Evolutionary conservation across 441 rosid species (phyloP).

Genomic region (Pelargonium citronellum): DNA sequence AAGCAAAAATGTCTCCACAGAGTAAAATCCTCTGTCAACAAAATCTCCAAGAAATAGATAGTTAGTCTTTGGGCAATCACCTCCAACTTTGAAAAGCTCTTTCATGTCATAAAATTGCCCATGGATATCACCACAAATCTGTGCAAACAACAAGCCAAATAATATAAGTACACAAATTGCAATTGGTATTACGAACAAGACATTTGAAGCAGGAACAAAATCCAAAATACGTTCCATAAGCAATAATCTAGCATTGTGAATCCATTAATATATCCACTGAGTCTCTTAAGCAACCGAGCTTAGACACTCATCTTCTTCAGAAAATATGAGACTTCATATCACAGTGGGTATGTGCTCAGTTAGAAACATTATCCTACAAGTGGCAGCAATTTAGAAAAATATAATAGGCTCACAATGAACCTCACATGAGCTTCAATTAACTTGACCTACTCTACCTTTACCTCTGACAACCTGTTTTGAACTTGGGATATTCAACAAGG

Average conservation of each 20-base stretch:
- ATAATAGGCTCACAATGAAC: neutral
- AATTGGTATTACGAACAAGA: constrained; percentile 2
- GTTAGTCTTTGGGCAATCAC: constrained; percentile 88
- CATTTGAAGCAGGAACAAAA: neutral
- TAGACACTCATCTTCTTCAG: neutral
- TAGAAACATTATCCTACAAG: neutral
- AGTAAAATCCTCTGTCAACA: constrained; percentile 87
- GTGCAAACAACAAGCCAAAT: constrained; percentile 13
- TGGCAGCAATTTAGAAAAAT: neutral
- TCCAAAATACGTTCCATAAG: neutral
- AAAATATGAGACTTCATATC: neutral
- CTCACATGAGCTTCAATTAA: neutral
- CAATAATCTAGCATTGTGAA: neutral
- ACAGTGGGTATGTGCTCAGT: neutral
- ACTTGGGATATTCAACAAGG: neutral
- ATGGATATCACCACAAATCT: constrained; percentile 95
- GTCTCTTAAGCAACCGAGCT: neutral
- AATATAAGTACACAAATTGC: constrained; percentile 10
- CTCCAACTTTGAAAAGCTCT: constrained; percentile 89
- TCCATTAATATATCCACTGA: neutral
- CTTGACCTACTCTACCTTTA: neutral
- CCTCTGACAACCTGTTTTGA: neutral
- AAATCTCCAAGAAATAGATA: constrained; percentile 93
- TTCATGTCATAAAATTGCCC: constrained; percentile 95
- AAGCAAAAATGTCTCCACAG: constrained; percentile 87